Percentiles rank a stretch among this genome's conserved stretches.
Conservation (phyloP, 164 flowering plant species). For the Sextonia rubra region DNA sequence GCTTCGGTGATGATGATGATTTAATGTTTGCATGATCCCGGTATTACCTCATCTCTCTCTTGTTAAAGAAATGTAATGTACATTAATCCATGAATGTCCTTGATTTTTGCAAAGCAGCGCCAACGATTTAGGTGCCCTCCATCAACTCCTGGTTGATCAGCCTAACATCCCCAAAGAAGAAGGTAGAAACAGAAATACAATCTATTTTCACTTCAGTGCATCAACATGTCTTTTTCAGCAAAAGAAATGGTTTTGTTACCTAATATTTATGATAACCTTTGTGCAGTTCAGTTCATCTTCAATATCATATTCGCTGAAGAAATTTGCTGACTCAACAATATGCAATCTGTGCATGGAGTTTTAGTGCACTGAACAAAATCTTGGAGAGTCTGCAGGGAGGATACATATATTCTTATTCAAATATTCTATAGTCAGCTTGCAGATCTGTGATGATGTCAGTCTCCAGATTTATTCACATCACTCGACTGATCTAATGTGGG, state of each 20-base stretch:
- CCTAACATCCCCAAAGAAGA: slow-evolving; percentile 78
- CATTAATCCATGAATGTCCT: not conserved
- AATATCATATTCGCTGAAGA: slow-evolving; percentile 18
- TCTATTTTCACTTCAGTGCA: not conserved
- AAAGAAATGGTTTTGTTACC: not conserved
- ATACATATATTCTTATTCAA: not conserved
- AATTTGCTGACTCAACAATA: not conserved
- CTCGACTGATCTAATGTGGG: too few relatives aligned
- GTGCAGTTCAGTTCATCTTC: slow-evolving; percentile 24
- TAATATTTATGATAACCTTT: not conserved
- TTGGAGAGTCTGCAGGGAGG: too few relatives aligned
- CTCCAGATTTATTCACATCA: not conserved
- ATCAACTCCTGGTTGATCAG: slow-evolving; percentile 76
- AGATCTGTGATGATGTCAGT: not conserved
- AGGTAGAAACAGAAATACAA: slow-evolving; percentile 33
- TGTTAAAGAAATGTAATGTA: not conserved
- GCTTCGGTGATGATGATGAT: too few relatives aligned
- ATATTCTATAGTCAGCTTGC: not conserved
- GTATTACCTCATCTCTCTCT: not conserved
- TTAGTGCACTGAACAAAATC: too few relatives aligned
- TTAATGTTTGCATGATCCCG: not conserved
- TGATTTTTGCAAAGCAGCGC: slow-evolving; percentile 30
- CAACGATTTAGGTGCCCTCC: slow-evolving; percentile 54
- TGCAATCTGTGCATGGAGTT: not conserved
- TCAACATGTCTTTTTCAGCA: not conserved